Percentiles rank a stretch among this genome's conserved stretches.
Conservation (phyloP, 1,284 basidiomycete species). For the Ceratobasidium sp. region DNA sequence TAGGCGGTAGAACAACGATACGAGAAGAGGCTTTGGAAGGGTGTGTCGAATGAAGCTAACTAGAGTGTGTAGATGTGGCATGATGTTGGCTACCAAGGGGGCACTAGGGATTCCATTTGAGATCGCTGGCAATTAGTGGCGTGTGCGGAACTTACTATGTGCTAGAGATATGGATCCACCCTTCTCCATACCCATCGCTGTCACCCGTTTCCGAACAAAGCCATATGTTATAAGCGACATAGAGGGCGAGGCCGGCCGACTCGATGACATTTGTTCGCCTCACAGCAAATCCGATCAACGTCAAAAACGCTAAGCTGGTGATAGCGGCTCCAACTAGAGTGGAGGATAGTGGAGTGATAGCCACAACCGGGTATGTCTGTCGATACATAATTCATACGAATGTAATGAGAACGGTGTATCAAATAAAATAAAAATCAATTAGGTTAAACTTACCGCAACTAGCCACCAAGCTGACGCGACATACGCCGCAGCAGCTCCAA, state of each 20-base stretch:
- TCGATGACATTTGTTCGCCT: conserved; percentile 94
- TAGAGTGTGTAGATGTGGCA: conserved; percentile 80
- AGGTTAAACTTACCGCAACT: conserved; percentile 65
- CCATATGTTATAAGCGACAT: conserved; percentile 88
- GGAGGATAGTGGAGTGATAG: conserved; percentile 83
- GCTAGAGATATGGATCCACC: conserved; percentile 55
- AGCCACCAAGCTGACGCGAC: conserved; percentile 84
- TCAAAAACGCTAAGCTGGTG: conserved; percentile 82
- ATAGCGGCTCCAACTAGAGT: conserved; percentile 82
- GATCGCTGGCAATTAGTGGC: neutral
- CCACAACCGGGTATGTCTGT: conserved; percentile 80
- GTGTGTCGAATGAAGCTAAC: conserved; percentile 83
- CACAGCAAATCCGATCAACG: conserved; percentile 87
- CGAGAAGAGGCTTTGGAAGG: conserved; percentile 83
- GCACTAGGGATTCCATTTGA: conserved; percentile 59
- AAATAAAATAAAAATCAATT: conserved; percentile 2
- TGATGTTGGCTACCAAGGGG: conserved; percentile 77
- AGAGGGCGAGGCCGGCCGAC: conserved; percentile 84
- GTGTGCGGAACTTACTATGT: conserved; percentile 53
- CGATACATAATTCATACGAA: neutral
- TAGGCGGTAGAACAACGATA: conserved; percentile 85
- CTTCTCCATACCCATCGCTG: conserved; percentile 42
- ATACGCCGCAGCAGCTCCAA: conserved; percentile 77
- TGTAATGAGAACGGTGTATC: neutral
- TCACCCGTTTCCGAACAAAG: conserved; percentile 66